Base-by-base conservation (phyloP, 768 basidiomycete genomes). In the Auriscalpium microsporum region DNA sequence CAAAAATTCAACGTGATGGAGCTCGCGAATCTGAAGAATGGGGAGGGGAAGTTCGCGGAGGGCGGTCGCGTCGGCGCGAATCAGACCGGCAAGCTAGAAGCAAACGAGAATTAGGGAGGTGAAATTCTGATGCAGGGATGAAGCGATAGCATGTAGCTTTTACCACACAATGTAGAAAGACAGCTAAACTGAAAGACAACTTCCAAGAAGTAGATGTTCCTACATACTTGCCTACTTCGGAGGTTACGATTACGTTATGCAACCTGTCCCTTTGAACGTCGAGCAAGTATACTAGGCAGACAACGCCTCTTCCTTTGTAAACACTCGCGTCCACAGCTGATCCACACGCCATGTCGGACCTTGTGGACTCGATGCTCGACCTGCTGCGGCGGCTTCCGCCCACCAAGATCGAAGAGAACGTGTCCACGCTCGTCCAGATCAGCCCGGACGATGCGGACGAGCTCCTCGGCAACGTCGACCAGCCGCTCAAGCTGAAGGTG, bases 351-450 rank as follows among this genome's bases (percentile, higher is more conserved):
- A 87, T 87, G 87, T 75, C 77, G 48, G 90, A 93, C 70, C 76
- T 87, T 56, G 81, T 93, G 48, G 90, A 94, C 65, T 87, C 90
- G 54, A 93, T 95, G 84, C 84, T 98, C 42, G 95, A 98, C 73
- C 81, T 97, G 48, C 88, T 94, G 81, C 83, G 96, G 53, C 87
- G 96, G 14, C 80, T 98, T n/a, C 96, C 96, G 8, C 95, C 96
- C 3, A 89, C 85, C 8, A 75, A 83, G 17, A 87, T 94, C 47
- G 86, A 93, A 66, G 82, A 89, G 68, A 98, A 95, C 71, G 84
- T 98, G 60, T 75, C 82, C 48, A 77, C 84, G 28, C 84, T 98
- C 33, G 83, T 90, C 56, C 75, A 75, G 48, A 84, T 97, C 66
- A 87, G 85, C 57, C 95, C 95, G 34, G 94, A 97, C 66, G 86